phyloP scores from a whole-genome alignment of 2,329 filamentous ascomycete species.

The Verticillium dahliae region DNA sequence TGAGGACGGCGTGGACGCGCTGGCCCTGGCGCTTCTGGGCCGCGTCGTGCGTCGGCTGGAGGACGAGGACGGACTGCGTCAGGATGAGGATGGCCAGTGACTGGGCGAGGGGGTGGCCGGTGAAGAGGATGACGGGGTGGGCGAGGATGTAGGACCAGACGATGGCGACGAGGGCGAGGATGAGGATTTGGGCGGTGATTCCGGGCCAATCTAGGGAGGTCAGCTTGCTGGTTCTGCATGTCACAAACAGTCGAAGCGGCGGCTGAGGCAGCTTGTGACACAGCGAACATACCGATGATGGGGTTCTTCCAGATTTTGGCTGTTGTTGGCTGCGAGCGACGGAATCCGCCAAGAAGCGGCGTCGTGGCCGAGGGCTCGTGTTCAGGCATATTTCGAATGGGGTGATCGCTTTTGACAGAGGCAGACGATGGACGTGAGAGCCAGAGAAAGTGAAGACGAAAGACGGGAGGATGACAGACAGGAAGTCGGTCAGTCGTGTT shows the following conservation, averaged over 20 bases:
- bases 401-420: neutral
- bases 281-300: constrained; percentile 54
- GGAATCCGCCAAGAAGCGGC: constrained; percentile 47
- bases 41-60: constrained; percentile 79
- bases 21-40: constrained; percentile 62
- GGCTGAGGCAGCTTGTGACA: neutral
- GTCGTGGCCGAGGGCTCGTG: neutral
- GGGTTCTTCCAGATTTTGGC: constrained; percentile 50
- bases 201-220: constrained; percentile 59
- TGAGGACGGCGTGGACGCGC: constrained; percentile 62
- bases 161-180: constrained; percentile 66
- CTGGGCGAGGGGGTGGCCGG: constrained; percentile 73
- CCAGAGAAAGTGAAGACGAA: neutral
- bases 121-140: constrained; percentile 71
- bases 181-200: constrained; percentile 71
- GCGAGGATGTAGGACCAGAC: constrained; percentile 75
- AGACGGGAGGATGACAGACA: neutral
- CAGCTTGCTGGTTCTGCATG: neutral
- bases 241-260: too few relatives aligned
- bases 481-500: neutral
- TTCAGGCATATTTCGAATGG: neutral
- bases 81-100: constrained; percentile 65
- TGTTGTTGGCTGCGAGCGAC: constrained; percentile 20
- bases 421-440: neutral
- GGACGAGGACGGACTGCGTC: constrained; percentile 71